Evolutionary conservation across 2,329 filamentous ascomycete genomes (phyloP), one percentile per base, ranked within the genome.

Genomic region (Colletotrichum sp.): DNA sequence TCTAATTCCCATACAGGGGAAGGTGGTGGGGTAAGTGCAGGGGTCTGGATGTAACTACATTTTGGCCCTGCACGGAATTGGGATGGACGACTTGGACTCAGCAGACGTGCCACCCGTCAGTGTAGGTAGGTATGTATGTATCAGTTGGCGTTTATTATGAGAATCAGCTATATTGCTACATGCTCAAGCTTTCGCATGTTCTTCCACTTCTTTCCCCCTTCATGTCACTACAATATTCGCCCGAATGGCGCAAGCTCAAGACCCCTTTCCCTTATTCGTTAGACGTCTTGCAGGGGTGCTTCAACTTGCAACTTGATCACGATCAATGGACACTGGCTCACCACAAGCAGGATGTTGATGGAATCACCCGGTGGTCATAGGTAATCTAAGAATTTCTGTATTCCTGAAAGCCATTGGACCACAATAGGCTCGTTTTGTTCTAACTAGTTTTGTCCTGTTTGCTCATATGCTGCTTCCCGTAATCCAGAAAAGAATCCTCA

Each of bases 1-100:
- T 77, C 76, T 74, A 65, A 18, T 24, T 36, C 39, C 44, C 44
- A 59, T 62, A 52, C 44, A n/a, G 71, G 39, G 52, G 67, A n/a
- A 34, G 9, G 34, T 52, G 59, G 67, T 64, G 71, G 71, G 71
- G 67, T 39, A 63, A 16, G 12, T 30, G 49, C 67, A 74, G 67
- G 66, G 71, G 67, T 69, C 32, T 15, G 26, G 28, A 63, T 63
- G 34, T n/a, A 52, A 64, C 28, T 13, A 16, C 59, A 13, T 18
- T n/a, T 13, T 30, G 62, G 24, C 34, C 34, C 34, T 10, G 32
- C n/a, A 21, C 4, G 18, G 32, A 24, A 24, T 44, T 52, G 39
- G 36, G 36, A 49, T 52, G 24, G 39, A 32, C 36, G n/a, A 59
- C 24, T 12, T 16, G 16, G 12, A 60, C 57, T 26, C 18, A 32